Evolutionary conservation across 345 rosid species (phyloP).

Genomic region (Cardamine occulta): DNA sequence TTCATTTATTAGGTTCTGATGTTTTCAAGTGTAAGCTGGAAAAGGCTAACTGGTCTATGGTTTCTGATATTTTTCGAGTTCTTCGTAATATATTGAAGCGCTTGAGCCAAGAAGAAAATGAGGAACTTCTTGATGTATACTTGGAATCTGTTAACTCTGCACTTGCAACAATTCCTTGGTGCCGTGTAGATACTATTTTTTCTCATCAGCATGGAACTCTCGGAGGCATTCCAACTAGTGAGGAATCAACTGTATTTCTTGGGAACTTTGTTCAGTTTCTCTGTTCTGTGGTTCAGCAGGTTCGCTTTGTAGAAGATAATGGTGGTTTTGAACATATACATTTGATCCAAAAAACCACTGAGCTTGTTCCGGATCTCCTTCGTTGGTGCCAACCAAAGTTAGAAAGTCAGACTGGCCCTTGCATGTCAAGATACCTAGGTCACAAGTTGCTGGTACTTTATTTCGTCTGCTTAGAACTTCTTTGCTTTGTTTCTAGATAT

Average conservation of each 20-base stretch:
- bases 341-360: constrained; percentile 43
- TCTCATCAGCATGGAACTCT: constrained; percentile 38
- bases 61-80: constrained; percentile 57
- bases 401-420: constrained; percentile 39
- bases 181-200: constrained; percentile 47
- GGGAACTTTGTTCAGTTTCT: constrained; percentile 75
- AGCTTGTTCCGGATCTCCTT: constrained; percentile 65
- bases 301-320: constrained; percentile 38
- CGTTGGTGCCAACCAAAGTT: constrained; percentile 61
- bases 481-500: constrained; percentile 17
- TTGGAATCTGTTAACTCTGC: constrained; percentile 50
- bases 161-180: constrained; percentile 61
- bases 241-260: constrained; percentile 49
- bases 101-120: constrained; percentile 60
- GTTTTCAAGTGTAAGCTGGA: constrained; percentile 50
- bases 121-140: constrained; percentile 50
- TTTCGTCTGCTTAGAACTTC: constrained; percentile 16
- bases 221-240: constrained; percentile 34
- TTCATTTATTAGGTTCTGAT: constrained; percentile 38
- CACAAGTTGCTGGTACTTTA: constrained; percentile 80
- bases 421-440: constrained; percentile 62
- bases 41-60: constrained; percentile 59
- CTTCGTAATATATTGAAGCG: constrained; percentile 63
- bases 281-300: constrained; percentile 67
- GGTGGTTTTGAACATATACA: constrained; percentile 44